phyloP scores from a whole-genome alignment of 257 asterid genomes.

The Coffea eugenioides region DNA sequence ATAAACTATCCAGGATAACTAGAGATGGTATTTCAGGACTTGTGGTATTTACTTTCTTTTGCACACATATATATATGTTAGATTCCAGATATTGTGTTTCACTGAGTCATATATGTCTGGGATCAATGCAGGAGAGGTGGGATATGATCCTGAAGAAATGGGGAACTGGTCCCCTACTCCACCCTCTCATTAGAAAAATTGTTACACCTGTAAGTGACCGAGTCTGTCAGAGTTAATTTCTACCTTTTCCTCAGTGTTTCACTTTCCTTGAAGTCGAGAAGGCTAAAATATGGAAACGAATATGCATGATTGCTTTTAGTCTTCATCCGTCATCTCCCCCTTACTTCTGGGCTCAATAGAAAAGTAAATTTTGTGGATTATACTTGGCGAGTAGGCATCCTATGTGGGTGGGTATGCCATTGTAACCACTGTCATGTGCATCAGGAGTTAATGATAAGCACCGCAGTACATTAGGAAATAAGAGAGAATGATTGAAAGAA shows the following conservation, averaged over 20 bases:
- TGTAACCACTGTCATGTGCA: too few species aligned
- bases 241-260: not conserved
- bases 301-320: too few species aligned
- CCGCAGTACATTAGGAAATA: too few species aligned
- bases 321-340: too few species aligned
- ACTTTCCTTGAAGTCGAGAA: not conserved
- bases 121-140: slow-evolving; percentile 6
- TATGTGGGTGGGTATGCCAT: too few species aligned
- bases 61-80: not conserved
- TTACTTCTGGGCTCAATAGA: too few species aligned
- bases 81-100: not conserved
- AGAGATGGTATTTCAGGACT: not conserved
- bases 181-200: not conserved
- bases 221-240: not conserved
- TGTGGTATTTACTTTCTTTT: not conserved
- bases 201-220: not conserved
- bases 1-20: not conserved
- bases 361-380: too few species aligned
- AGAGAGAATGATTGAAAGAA: too few species aligned
- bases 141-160: slow-evolving; percentile 1
- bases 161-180: not conserved
- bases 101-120: not conserved
- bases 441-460: not conserved
- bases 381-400: too few species aligned
- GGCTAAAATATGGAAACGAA: too few species aligned